Percentiles rank a stretch among this genome's conserved stretches.
These are phyloP conservation scores for Fusarium sp. DNA, from an alignment of 2,329 filamentous ascomycete genomes.

Conservation along the genomic window DNA sequence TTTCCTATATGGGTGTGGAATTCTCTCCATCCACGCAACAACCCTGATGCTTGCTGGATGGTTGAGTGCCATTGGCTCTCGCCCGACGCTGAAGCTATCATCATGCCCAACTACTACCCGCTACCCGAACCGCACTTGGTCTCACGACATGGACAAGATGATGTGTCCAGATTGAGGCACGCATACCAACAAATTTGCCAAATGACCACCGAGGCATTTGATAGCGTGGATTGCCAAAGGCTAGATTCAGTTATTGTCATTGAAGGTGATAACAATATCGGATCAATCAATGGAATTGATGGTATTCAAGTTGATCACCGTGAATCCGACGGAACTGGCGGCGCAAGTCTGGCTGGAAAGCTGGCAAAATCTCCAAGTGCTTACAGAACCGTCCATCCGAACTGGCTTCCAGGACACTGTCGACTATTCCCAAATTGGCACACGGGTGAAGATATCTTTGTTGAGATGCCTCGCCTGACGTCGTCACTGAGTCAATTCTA, in stretches of 20 bases:
- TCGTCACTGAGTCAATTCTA: neutral
- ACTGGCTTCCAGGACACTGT: slow-evolving; percentile 13
- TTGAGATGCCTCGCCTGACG: slow-evolving; percentile 19
- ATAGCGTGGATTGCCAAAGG: neutral
- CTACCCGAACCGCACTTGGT: slow-evolving; percentile 20
- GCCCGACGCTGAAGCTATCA: neutral
- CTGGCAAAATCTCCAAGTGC: neutral
- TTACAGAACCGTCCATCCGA: neutral
- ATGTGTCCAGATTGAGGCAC: neutral
- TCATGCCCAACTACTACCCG: slow-evolving; percentile 40
- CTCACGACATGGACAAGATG: neutral
- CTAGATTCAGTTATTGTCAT: slow-evolving; percentile 11
- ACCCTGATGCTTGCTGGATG: slow-evolving; percentile 27
- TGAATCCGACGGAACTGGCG: neutral
- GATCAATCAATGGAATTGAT: neutral
- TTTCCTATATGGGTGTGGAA: slow-evolving; percentile 30
- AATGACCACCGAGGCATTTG: slow-evolving; percentile 18
- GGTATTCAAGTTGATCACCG: neutral
- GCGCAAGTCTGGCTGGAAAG: neutral
- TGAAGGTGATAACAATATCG: neutral
- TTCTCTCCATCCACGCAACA: slow-evolving; percentile 34
- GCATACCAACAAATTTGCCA: neutral
- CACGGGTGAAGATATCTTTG: neutral
- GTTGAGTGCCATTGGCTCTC: slow-evolving; percentile 17
- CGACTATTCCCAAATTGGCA: slow-evolving; percentile 22